Evolutionary conservation across 129 eudicot species (phyloP), one percentile per base, ranked within the genome.

Genomic region (Gnaphalium uliginosum): DNA sequence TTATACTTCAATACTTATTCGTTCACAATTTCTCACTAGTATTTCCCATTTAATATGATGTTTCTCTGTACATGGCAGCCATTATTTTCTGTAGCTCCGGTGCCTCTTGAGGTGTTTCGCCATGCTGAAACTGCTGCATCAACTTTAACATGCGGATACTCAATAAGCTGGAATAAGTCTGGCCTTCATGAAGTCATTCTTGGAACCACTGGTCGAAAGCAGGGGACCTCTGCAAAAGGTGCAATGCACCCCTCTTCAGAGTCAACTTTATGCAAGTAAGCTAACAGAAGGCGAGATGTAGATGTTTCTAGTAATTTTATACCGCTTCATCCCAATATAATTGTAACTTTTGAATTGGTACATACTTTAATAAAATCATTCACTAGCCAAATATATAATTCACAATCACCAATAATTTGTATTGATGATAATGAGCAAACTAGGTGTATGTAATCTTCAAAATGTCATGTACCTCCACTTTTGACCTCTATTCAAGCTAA

Each of bases 141-240:
- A 66, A 94, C 91, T 76, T 72, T 90, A 81, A 94, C 97, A 35
- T 90, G 98, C 84, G 97, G 97, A 92, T 90, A 89, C 79, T 89
- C 95, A 21, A 81, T 92, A 79, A 79, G 96, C 88, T 94, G 97
- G 92, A 94, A 90, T 73, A 92, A 77, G 60, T 77, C 71, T 61
- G 96, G 96, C 67, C 73, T 92, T 71, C 97, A 90, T 76, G 98
- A 94, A 81, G 97, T 89, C 74, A 81, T 90, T 69, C 97, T 94
- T 79, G 97, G 98, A 65, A 94, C 93, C 48, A 94, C 98, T 30
- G 98, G 98, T 27, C 82, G 98, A 75, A 94, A 94, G 73, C 97
- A 94, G 79, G 98, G 98, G 59, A 94, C 97, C 24, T 88, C 97
- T 72, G 85, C 85, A 33, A 90, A 94, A 85, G 98, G 90, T 39